phyloP scores from a whole-genome alignment of 2,329 filamentous ascomycete species.

The Ustulina deusta region DNA sequence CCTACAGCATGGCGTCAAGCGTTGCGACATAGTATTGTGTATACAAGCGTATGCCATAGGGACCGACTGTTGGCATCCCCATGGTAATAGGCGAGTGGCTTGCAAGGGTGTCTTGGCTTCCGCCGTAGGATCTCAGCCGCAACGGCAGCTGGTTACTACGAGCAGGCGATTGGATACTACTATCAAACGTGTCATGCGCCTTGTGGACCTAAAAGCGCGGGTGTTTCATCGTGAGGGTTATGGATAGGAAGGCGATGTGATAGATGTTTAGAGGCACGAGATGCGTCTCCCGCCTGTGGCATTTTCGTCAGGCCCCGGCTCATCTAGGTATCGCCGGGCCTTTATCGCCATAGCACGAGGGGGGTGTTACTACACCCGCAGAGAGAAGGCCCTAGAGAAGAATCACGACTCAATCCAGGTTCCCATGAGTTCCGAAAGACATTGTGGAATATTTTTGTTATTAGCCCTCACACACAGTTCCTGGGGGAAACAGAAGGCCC shows the following conservation, averaged over 20 bases:
- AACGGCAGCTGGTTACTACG: constrained; percentile 1
- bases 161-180: neutral
- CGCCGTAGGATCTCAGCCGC: constrained; percentile 4
- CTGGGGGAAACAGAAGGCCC: constrained; percentile 16
- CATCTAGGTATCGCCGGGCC: neutral
- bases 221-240: neutral
- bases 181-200: neutral
- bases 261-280: neutral
- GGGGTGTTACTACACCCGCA: no score
- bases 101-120: neutral
- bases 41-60: neutral
- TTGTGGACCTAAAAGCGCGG: neutral
- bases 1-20: no score
- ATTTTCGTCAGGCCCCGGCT: neutral
- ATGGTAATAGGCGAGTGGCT: neutral
- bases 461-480: constrained; percentile 14
- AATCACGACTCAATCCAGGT: neutral
- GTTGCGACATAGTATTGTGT: no score
- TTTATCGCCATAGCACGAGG: neutral
- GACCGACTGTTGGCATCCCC: neutral
- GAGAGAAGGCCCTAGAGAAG: neutral
- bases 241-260: neutral
- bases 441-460: constrained; percentile 10
- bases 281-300: neutral
- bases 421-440: neutral